Percentiles rank a stretch among this genome's conserved stretches.
Conservation (phyloP, 257 asterid genomes). For the Salvia rosmarinus region DNA sequence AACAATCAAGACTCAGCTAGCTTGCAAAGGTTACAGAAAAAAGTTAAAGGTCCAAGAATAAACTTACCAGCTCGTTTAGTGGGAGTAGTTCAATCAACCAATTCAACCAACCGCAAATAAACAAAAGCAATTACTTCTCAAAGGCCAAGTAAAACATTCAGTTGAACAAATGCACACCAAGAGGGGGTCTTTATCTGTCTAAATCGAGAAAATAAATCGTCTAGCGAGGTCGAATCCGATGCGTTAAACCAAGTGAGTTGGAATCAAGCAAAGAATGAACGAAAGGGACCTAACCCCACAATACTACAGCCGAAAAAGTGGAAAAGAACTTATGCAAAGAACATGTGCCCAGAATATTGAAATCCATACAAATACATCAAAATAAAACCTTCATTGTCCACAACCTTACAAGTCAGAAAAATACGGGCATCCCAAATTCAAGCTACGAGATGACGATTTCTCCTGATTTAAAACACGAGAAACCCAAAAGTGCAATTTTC, state of each 20-base stretch:
- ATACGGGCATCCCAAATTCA: background rate
- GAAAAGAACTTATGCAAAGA: slow-evolving; percentile 17
- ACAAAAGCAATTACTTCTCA: background rate
- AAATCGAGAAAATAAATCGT: background rate
- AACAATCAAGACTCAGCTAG: background rate
- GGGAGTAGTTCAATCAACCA: background rate
- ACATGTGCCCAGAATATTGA: slow-evolving; percentile 16
- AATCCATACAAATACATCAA: slow-evolving; percentile 3
- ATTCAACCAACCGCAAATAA: slow-evolving; percentile 6
- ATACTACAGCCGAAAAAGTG: background rate
- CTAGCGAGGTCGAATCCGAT: slow-evolving; percentile 10
- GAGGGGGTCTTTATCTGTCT: background rate
- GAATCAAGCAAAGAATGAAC: background rate
- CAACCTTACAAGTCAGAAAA: background rate
- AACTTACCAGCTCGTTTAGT: background rate
- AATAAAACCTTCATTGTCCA: background rate
- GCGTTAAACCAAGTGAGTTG: background rate
- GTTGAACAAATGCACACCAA: background rate
- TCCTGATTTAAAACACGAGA: background rate
- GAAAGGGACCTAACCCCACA: background rate
- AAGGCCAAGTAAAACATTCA: slow-evolving; percentile 14
- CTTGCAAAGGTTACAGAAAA: too few species aligned
- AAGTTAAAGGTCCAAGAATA: background rate
- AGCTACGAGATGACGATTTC: slow-evolving; percentile 1
- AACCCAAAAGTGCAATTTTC: background rate